Evolutionary conservation across 2,329 filamentous ascomycete species (phyloP), one percentile per base, ranked within the genome.

Genomic region (Blastomyces percursus): DNA sequence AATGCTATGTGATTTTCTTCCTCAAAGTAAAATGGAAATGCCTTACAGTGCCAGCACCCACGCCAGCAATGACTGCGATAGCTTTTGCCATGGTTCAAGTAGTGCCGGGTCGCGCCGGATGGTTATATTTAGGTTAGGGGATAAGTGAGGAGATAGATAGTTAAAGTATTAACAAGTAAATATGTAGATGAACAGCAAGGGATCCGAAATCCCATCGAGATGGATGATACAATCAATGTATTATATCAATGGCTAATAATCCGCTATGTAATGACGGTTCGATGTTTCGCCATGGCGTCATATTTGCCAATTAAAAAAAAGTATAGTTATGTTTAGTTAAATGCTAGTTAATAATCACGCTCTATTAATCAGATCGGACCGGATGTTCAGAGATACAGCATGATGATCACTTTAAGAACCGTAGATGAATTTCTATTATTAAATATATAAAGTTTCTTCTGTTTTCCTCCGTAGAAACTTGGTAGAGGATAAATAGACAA

Each of bases 61-160:
- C 78, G 40, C 78, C 78, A 40, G 77, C 77, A 61, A 80, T 74
- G 50, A 80, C 71, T 42, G 78, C 78, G 64, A 79, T 71, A 58
- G 75, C 69, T 68, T 78, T 78, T 30, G 72, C 65, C 73, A 76
- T 76, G 42, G 48, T 63, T 35, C 14, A 35, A 35, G 9, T 11
- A 16, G 14, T 1, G 7, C 11, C 51, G 30, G 48, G 14, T 51
- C n/a, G 9, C 8, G 6, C 24, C 12, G 32, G 51, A 35, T 54
- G 30, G 5, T 30, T 54, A 32, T 35, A 19, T n/a, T 32, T 19
- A 8, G 14, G 8, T 19, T 7, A 14, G 16, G 9, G 14, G 11
- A 54, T 35, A 19, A 11, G 27, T 54, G 6, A 35, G 9, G 6
- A 54, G 3, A 32, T 54, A n/a, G 27, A 30, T 30, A 4, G 16